Base-by-base conservation (phyloP, 2,329 filamentous ascomycete genomes). In the Uncinocarpus reesii region DNA sequence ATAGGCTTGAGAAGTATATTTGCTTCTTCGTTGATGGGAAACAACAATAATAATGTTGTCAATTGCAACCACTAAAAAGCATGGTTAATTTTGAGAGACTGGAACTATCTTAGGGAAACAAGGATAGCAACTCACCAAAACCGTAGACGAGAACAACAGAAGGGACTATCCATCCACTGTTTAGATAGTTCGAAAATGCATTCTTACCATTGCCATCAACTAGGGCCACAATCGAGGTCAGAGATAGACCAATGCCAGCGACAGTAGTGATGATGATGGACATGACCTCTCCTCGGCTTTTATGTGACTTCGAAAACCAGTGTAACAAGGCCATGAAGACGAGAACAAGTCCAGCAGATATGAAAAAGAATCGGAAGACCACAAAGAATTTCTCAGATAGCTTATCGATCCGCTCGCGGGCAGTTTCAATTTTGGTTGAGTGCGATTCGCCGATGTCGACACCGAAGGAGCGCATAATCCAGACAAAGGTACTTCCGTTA, bases 311-410 rank as follows among this genome's bases (percentile, higher is more conserved):
- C 36, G 53, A 55, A 37, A 58, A 57, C 53, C 56, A 56, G 50
- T 57, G 56, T 16, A 57, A 21, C 18, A 58, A 51, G 1, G 60
- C 61, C 48, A 68, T 64, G 34, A 65, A 54, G 11, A 59, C 54
- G 59, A 68, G 64, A 5, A 60, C 57, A 16, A 66, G 42, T 24
- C 62, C 60, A 5, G 65, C 62, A 2, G 61, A 62, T n/a, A 60
- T 49, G 44, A 69, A 68, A 51, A 64, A 67, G 50, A 66, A 68
- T 10, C 62, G 54, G 52, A 18, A 68, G 49, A 46, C 29, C 7
- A 38, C 24, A 16, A 26, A 47, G 13, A 32, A 41, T 11, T 57
- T 21, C 60, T 57, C 38, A 68, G 58, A 46, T 70, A 70, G 16
- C 54, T 56, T 35, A 5, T 16, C 28, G 15, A 36, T 29, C 11